phyloP scores from a whole-genome alignment of 2,329 filamentous ascomycete genomes.

The Epicoccum nigrum region DNA sequence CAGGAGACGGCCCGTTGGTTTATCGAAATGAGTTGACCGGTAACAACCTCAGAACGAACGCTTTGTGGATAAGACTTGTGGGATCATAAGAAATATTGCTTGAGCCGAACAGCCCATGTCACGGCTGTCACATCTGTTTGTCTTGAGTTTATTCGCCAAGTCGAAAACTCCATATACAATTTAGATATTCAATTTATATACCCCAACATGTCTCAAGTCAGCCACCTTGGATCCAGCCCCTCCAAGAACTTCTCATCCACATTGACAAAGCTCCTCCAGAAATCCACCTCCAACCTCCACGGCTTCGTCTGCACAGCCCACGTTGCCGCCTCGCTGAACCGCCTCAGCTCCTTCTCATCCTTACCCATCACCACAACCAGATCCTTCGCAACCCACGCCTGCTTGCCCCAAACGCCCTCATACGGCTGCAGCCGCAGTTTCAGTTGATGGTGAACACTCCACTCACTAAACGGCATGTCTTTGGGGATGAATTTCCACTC shows the following conservation, averaged over 20 bases:
- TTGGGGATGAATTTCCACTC: constrained; percentile 58
- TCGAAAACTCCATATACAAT: background rate
- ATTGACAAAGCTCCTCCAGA: constrained; percentile 59
- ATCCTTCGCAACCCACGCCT: constrained; percentile 52
- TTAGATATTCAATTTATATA: background rate
- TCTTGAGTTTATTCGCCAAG: no score
- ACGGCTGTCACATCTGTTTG: no score
- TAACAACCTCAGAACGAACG: no score
- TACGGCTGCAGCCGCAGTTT: constrained; percentile 40
- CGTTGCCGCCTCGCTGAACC: constrained; percentile 49
- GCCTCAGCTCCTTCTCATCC: constrained; percentile 50
- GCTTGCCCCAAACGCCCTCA: constrained; percentile 41
- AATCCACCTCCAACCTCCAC: constrained; percentile 58
- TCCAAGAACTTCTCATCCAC: constrained; percentile 55
- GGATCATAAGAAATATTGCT: no score
- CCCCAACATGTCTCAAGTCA: constrained; percentile 27
- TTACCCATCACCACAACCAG: constrained; percentile 55
- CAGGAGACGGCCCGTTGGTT: background rate
- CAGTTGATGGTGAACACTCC: constrained; percentile 52
- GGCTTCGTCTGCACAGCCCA: constrained; percentile 57
- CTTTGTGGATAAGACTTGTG: no score
- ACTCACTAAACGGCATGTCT: constrained; percentile 54
- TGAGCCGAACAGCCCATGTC: no score
- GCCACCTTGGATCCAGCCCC: constrained; percentile 50
- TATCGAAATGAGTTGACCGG: no score